Conservation (phyloP, 345 rosid species). For the Gossypium turneri region DNA sequence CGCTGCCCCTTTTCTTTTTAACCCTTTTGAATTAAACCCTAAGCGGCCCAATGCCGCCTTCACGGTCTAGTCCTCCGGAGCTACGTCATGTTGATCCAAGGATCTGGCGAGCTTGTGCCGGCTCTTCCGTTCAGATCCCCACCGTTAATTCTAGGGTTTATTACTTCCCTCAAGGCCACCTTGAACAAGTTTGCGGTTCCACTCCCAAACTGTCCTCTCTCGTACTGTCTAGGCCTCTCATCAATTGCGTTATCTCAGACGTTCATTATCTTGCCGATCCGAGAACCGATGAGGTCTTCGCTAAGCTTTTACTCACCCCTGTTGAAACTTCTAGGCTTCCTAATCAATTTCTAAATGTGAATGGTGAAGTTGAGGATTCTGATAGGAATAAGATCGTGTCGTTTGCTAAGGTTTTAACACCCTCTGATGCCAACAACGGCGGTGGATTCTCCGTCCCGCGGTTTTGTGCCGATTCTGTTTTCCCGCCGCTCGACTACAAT, state of each 20-base stretch:
- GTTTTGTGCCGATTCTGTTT: slow-evolving; percentile 79
- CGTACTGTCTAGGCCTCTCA: slow-evolving; percentile 24
- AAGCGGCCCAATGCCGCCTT: slow-evolving; percentile 28
- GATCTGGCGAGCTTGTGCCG: slow-evolving; percentile 87
- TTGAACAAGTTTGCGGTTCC: slow-evolving; percentile 49
- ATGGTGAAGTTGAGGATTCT: slow-evolving; percentile 23
- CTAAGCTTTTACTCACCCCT: slow-evolving; percentile 38
- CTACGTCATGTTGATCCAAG: slow-evolving; percentile 44
- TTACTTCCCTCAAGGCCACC: slow-evolving; percentile 84
- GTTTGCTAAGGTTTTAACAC: slow-evolving; percentile 69
- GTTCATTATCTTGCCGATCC: slow-evolving; percentile 66
- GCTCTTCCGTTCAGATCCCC: slow-evolving; percentile 61
- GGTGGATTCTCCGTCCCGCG: slow-evolving; percentile 96
- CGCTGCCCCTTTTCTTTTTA: neutral
- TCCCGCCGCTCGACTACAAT: slow-evolving; percentile 63
- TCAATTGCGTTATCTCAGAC: slow-evolving; percentile 47
- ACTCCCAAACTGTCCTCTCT: slow-evolving; percentile 23
- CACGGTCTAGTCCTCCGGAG: slow-evolving; percentile 21
- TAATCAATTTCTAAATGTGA: slow-evolving; percentile 3
- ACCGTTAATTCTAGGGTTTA: slow-evolving; percentile 61
- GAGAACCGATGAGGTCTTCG: slow-evolving; percentile 69
- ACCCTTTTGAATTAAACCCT: slow-evolving; percentile 19
- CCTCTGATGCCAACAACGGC: slow-evolving; percentile 90
- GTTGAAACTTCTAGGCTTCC: slow-evolving; percentile 20
- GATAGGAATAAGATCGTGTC: slow-evolving; percentile 41